phyloP scores from a whole-genome alignment of 2,329 filamentous ascomycete species.

The Torrubiellomyces zombiae region DNA sequence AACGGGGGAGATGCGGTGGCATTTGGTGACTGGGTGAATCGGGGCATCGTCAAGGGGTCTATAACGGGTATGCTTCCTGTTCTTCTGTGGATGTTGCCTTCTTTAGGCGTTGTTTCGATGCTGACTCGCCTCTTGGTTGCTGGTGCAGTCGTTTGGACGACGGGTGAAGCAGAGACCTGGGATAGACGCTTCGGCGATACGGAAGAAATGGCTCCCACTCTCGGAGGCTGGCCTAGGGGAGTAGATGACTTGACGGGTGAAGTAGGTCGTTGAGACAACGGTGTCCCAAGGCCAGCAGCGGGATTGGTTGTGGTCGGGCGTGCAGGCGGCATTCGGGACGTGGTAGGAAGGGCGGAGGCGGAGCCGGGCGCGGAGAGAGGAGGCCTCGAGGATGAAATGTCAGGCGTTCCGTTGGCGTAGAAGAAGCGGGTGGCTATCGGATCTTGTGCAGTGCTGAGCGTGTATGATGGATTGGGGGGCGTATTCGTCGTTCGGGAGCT shows the following conservation, averaged over 20 bases:
- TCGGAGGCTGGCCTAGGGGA: conserved; percentile 6
- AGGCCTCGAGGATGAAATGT: conserved; percentile 20
- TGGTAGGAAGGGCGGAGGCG: conserved; percentile 28
- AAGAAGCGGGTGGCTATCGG: conserved; percentile 48
- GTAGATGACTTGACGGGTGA: conserved; percentile 33
- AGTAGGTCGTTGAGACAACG: conserved; percentile 22
- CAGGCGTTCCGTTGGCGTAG: conserved; percentile 51
- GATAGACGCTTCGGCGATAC: conserved; percentile 11
- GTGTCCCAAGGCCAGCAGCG: conserved; percentile 6
- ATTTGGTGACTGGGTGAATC: conserved; percentile 14
- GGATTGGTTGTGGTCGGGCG: conserved; percentile 20
- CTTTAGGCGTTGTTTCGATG: conserved; percentile 21
- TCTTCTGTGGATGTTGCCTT: conserved; percentile 22
- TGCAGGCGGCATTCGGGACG: conserved; percentile 23
- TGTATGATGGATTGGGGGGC: conserved; percentile 16
- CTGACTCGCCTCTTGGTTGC: conserved; percentile 24
- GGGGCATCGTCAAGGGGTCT: conserved; percentile 20
- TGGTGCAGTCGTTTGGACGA: conserved; percentile 13
- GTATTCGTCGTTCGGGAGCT: conserved; percentile 17
- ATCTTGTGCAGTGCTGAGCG: no score
- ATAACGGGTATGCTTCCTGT: conserved; percentile 20
- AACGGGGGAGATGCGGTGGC: conserved; percentile 17
- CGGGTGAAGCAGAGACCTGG: conserved; percentile 19
- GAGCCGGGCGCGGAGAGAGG: conserved; percentile 21
- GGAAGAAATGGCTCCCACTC: conserved; percentile 8